phyloP scores from a whole-genome alignment of 2,329 filamentous ascomycete genomes.

The Tricladium varicosporioides region DNA sequence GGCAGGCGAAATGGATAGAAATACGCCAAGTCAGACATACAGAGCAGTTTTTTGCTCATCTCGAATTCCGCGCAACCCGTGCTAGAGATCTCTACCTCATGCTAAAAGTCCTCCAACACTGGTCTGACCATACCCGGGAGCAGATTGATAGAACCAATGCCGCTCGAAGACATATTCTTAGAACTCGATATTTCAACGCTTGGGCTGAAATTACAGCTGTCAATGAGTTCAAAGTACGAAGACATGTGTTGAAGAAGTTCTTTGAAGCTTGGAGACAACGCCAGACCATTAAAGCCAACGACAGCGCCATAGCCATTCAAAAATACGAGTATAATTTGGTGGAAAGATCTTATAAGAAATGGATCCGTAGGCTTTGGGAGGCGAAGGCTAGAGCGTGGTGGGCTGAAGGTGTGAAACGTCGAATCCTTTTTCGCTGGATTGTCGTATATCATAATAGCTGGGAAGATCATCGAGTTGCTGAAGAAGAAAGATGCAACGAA shows the following conservation, averaged over 20 bases:
- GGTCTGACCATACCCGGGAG: slow-evolving; percentile 63
- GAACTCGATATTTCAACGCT: slow-evolving; percentile 65
- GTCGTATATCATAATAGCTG: slow-evolving; percentile 15
- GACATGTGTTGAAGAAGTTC: slow-evolving; percentile 53
- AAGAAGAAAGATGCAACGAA: slow-evolving; percentile 20
- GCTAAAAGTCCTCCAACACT: slow-evolving; percentile 64
- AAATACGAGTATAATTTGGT: slow-evolving; percentile 32
- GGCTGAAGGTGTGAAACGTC: slow-evolving; percentile 18
- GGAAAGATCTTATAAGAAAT: slow-evolving; percentile 31
- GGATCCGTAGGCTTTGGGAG: slow-evolving; percentile 36
- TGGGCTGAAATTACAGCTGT: slow-evolving; percentile 62
- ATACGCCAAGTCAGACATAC: slow-evolving; percentile 37
- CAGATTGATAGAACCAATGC: slow-evolving; percentile 64
- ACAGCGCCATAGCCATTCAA: slow-evolving; percentile 30
- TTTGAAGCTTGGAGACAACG: slow-evolving; percentile 45
- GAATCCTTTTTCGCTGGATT: slow-evolving; percentile 26
- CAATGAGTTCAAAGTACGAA: slow-evolving; percentile 43
- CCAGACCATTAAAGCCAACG: slow-evolving; percentile 22
- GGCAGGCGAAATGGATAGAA: slow-evolving; percentile 39
- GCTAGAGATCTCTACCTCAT: slow-evolving; percentile 66
- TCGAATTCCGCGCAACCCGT: slow-evolving; percentile 58
- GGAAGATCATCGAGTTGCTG: slow-evolving; percentile 21
- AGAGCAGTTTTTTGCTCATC: slow-evolving; percentile 50
- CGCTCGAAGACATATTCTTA: slow-evolving; percentile 68
- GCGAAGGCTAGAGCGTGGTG: slow-evolving; percentile 21